Percentiles rank a stretch among this genome's conserved stretches.
phyloP scores from a whole-genome alignment of 1,284 basidiomycete species.

The Thelephora terrestris region DNA sequence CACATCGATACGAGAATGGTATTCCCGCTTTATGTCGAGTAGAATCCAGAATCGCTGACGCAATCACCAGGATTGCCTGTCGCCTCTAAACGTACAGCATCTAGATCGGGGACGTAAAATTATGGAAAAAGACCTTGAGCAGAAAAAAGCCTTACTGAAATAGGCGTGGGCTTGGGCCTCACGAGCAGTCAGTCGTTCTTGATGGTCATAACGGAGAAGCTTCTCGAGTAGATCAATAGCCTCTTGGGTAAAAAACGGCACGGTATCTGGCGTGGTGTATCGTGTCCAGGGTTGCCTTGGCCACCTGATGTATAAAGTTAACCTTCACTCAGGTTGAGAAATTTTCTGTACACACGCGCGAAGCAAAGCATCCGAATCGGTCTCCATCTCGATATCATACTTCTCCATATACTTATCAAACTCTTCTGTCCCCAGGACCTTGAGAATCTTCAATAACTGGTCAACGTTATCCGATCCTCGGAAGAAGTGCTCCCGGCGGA shows the following conservation, averaged over 20 bases:
- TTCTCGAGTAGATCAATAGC: slow-evolving; percentile 78
- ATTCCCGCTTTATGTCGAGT: slow-evolving; percentile 31
- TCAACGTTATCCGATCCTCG: slow-evolving; percentile 86
- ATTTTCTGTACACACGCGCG: not conserved
- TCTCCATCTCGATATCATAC: slow-evolving; percentile 71
- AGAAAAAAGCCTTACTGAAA: slow-evolving; percentile 45
- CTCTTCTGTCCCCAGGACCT: slow-evolving; percentile 79
- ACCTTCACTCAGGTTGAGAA: slow-evolving; percentile 3
- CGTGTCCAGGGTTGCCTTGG: slow-evolving; percentile 68
- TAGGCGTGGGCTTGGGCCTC: slow-evolving; percentile 72
- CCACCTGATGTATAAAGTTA: slow-evolving; percentile 34
- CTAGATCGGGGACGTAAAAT: slow-evolving; percentile 16
- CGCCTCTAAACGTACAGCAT: slow-evolving; percentile 45
- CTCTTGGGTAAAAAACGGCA: slow-evolving; percentile 63
- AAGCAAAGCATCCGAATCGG: slow-evolving; percentile 57
- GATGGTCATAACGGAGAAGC: slow-evolving; percentile 77
- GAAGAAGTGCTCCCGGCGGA: slow-evolving; percentile 86
- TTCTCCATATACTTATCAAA: slow-evolving; percentile 65
- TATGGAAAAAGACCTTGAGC: not conserved
- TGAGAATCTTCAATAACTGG: slow-evolving; percentile 81
- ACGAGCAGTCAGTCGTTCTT: slow-evolving; percentile 72
- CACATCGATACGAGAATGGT: too few species aligned
- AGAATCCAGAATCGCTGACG: slow-evolving; percentile 50
- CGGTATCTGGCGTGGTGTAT: slow-evolving; percentile 66
- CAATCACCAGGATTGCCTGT: slow-evolving; percentile 38